Evolutionary conservation across 108 stramenopile species (phyloP).

Genomic region (Nannochloropsis oceanica): DNA sequence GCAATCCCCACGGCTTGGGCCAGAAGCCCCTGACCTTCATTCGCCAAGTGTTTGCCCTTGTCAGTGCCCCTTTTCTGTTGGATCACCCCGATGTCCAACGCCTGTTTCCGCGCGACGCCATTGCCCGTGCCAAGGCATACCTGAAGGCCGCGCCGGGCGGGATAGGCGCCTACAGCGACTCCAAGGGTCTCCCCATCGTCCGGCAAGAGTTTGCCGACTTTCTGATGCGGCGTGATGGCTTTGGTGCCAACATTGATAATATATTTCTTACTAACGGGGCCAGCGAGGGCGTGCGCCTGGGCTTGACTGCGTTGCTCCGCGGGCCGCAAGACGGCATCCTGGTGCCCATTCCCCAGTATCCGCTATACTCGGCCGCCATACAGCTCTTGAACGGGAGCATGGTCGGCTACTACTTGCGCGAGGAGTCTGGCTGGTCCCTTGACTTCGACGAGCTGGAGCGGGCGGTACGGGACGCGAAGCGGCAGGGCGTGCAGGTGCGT

Average conservation of each 20-base stretch:
- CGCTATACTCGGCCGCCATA: constrained; percentile 77
- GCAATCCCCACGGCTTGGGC: constrained; percentile 89
- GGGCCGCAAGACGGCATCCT: constrained; percentile 62
- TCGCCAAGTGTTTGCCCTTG: constrained; percentile 68
- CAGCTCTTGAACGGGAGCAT: constrained; percentile 58
- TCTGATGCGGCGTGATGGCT: constrained; percentile 62
- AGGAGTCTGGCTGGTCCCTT: constrained; percentile 63
- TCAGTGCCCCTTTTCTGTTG: constrained; percentile 54
- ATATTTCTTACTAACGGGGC: constrained; percentile 93
- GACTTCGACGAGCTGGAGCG: constrained; percentile 48
- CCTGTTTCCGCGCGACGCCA: constrained; percentile 36
- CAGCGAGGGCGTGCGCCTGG: constrained; percentile 53
- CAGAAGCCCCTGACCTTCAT: constrained; percentile 73
- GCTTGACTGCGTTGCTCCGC: constrained; percentile 55
- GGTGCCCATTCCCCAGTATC: constrained; percentile 92
- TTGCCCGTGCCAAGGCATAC: constrained; percentile 38
- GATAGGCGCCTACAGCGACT: constrained; percentile 38
- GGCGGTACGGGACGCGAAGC: constrained; percentile 53
- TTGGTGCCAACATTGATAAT: constrained; percentile 49
- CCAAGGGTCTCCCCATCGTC: constrained; percentile 33
- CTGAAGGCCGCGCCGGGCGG: constrained; percentile 27
- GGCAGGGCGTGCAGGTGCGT: constrained; percentile 42
- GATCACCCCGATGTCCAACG: constrained; percentile 14
- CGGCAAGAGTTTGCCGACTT: constrained; percentile 58
- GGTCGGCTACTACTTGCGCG: constrained; percentile 68